Evolutionary conservation across 2,329 filamentous ascomycete species (phyloP).

Genomic region (Verticillium alfalfae): DNA sequence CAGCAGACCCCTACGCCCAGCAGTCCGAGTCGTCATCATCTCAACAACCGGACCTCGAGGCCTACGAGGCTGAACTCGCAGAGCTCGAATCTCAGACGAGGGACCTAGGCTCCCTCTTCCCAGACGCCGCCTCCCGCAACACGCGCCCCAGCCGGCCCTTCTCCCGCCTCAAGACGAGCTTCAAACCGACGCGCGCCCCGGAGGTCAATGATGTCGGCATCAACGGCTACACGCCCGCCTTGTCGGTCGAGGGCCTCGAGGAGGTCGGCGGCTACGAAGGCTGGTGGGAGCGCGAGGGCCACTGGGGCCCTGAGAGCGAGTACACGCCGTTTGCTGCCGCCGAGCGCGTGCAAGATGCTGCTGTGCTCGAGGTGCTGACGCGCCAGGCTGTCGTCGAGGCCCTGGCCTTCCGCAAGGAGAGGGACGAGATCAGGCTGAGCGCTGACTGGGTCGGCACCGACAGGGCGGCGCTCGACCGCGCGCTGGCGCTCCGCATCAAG

Average conservation of each 20-base stretch:
- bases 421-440: slow-evolving; percentile 19
- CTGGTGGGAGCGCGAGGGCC: slow-evolving; percentile 51
- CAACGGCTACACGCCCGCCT: slow-evolving; percentile 39
- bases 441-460: slow-evolving; percentile 21
- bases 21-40: slow-evolving; percentile 21
- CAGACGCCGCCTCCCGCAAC: not conserved
- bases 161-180: slow-evolving; percentile 2
- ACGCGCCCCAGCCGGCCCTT: not conserved
- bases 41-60: slow-evolving; percentile 19
- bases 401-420: slow-evolving; percentile 29
- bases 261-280: slow-evolving; percentile 37
- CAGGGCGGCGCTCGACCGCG: slow-evolving; percentile 2
- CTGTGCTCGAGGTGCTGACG: slow-evolving; percentile 40
- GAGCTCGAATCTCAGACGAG: slow-evolving; percentile 7
- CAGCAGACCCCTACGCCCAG: slow-evolving; percentile 32
- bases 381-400: slow-evolving; percentile 48
- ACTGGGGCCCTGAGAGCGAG: slow-evolving; percentile 42
- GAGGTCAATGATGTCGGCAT: slow-evolving; percentile 16
- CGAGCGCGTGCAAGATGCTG: slow-evolving; percentile 33
- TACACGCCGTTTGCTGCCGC: slow-evolving; percentile 37
- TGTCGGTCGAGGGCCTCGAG: slow-evolving; percentile 36
- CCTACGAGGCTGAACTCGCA: slow-evolving; percentile 10
- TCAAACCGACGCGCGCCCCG: slow-evolving; percentile 3
- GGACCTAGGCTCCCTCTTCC: not conserved
- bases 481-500: slow-evolving; percentile 8